These are phyloP conservation scores for Anthoceros angustus DNA, from an alignment of 225 moss, liverwort and hornwort species.

Conservation along the genomic window DNA sequence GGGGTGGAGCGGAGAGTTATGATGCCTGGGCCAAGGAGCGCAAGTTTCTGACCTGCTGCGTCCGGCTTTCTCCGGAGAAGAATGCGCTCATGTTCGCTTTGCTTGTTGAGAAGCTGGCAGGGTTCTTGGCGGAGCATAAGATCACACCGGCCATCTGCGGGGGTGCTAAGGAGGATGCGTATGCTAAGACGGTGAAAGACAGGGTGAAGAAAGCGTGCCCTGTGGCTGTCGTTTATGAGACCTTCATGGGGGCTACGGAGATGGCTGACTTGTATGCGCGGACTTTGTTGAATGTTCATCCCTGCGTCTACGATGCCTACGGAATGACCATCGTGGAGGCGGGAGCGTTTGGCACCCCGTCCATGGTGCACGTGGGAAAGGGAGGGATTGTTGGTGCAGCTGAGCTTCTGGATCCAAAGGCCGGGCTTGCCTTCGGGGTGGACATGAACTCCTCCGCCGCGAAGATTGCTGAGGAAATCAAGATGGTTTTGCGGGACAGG, in stretches of 20 bases:
- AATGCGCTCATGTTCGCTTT: background rate
- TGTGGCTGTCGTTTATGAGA: background rate
- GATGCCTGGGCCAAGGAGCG: conserved; percentile 2
- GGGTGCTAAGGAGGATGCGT: background rate
- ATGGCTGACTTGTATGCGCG: background rate
- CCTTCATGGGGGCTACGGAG: background rate
- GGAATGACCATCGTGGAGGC: conserved; percentile 1
- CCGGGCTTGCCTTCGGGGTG: background rate
- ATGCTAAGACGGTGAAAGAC: background rate
- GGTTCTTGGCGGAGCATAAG: background rate
- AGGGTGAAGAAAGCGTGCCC: background rate
- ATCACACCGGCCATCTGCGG: background rate
- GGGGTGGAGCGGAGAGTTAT: background rate
- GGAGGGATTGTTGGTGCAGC: background rate
- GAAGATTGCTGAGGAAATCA: background rate
- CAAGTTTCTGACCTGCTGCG: background rate
- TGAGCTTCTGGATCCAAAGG: background rate
- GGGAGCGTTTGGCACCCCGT: background rate
- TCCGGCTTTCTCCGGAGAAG: background rate
- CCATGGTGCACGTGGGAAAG: background rate
- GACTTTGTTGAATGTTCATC: background rate
- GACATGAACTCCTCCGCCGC: background rate
- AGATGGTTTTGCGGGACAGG: background rate
- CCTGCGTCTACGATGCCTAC: background rate
- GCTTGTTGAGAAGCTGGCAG: background rate